Evolutionary conservation across 306 rosid species (phyloP), one percentile per base, ranked within the genome.

Genomic region (Morella rubra): DNA sequence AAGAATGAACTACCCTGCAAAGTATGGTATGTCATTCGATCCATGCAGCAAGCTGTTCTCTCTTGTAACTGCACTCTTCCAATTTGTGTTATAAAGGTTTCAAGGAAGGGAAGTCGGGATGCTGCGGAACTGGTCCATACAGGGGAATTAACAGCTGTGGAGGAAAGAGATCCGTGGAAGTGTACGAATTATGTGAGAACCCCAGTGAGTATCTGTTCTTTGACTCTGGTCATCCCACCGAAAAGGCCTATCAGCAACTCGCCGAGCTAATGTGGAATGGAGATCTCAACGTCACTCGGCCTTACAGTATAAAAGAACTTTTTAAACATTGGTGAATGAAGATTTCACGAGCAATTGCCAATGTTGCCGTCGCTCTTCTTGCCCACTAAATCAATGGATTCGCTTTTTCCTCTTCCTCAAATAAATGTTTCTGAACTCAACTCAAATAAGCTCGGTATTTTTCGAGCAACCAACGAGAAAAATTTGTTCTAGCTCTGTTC

Each of bases 71-170:
- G 1, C 27, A 24, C 27, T 24, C 27, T 24, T 24, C 27, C 27
- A 24, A 24, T 20, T 7, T 69, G 8, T 69, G 6, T 5, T 62
- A 14, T 53, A 13, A 46, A 84, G 86, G 85, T 20, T 67, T 87
- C 49, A 82, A 84, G 54, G 85, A 82, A 52, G 88, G 76, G 42
- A 75, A 77, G 62, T 16, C 2, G 18, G 88, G 75, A 47, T 84
- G 90, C 16, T 87, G 88, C 50, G 90, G 90, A 8, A 69, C 65
- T 16, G 86, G 90, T 12, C 78, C 66, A 8, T 77, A 58, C 54
- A 85, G 86, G 77, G 86, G 85, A 45, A 76, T 72, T 45, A 15
- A 9, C 2, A 84, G 71, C 61, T 87, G 90, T 50, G 88, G 90
- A 47, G 79, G 85, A 69, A 76, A 37, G 82, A 69, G 78, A 73